phyloP scores from a whole-genome alignment of 257 asterid genomes.

The Misopates orontium region DNA sequence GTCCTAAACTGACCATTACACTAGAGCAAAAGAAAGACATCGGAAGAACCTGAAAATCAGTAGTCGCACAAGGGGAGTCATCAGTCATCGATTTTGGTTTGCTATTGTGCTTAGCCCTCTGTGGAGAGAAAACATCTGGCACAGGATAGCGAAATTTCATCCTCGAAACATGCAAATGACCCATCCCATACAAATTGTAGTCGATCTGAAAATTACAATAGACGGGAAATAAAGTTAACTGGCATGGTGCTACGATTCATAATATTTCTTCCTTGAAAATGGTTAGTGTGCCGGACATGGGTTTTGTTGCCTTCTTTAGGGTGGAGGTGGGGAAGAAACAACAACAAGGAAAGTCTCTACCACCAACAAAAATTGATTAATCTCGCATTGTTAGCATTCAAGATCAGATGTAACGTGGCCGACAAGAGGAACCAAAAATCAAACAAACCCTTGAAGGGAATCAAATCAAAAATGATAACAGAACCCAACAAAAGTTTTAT shows the following conservation, averaged over 20 bases:
- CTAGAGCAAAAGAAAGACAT: conserved; percentile 25
- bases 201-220: conserved; percentile 64
- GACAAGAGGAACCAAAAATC: conserved; percentile 12
- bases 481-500: no score
- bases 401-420: neutral
- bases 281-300: neutral
- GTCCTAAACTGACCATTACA: conserved; percentile 22
- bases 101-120: conserved; percentile 36
- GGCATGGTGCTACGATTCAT: conserved; percentile 5
- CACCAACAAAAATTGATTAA: conserved; percentile 15
- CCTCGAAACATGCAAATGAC: conserved; percentile 81
- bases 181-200: conserved; percentile 93
- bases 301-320: neutral
- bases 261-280: neutral
- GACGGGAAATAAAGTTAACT: conserved; percentile 1
- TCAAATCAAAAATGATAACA: neutral
- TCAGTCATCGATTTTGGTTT: conserved; percentile 35
- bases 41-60: conserved; percentile 50
- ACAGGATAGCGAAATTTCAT: conserved; percentile 83
- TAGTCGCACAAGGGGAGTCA: conserved; percentile 32
- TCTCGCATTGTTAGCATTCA: conserved; percentile 6
- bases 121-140: conserved; percentile 57
- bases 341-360: conserved; percentile 9
- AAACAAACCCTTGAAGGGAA: neutral
- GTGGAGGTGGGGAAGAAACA: neutral